Conservation (phyloP, 306 rosid species). For the Castanea mollissima region DNA sequence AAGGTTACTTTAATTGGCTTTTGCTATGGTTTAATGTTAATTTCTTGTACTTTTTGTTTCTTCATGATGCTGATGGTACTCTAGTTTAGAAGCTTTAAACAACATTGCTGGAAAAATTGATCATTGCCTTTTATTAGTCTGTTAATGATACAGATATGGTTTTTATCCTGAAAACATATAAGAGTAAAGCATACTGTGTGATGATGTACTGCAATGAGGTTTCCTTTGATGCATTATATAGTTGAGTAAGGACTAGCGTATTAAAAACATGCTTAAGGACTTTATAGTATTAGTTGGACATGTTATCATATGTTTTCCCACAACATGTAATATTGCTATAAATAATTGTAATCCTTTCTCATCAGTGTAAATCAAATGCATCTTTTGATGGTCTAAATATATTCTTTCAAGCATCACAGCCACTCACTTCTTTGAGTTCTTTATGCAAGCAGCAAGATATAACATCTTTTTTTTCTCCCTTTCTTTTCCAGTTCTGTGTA, state of each 20-base stretch:
- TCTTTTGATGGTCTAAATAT: background rate
- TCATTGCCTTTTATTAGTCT: background rate
- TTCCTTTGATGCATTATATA: background rate
- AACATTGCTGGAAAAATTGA: background rate
- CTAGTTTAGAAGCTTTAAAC: background rate
- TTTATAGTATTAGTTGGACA: background rate
- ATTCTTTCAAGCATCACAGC: background rate
- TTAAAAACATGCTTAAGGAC: background rate
- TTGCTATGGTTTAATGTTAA: background rate
- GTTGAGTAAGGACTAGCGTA: background rate
- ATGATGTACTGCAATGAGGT: background rate
- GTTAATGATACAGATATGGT: background rate
- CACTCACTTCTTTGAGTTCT: background rate
- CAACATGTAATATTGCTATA: background rate
- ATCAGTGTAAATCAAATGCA: background rate
- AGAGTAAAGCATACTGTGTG: background rate
- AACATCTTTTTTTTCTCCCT: background rate
- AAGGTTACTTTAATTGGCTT: slow-evolving; percentile 51
- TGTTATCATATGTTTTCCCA: background rate
- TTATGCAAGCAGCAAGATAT: background rate
- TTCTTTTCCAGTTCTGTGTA: background rate
- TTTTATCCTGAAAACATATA: background rate
- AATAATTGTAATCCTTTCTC: background rate
- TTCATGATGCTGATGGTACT: slow-evolving; percentile 4
- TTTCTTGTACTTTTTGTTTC: background rate